Conservation (phyloP, 805 yeast genomes). For the Cyberlindnera xishuangbannaensis region DNA sequence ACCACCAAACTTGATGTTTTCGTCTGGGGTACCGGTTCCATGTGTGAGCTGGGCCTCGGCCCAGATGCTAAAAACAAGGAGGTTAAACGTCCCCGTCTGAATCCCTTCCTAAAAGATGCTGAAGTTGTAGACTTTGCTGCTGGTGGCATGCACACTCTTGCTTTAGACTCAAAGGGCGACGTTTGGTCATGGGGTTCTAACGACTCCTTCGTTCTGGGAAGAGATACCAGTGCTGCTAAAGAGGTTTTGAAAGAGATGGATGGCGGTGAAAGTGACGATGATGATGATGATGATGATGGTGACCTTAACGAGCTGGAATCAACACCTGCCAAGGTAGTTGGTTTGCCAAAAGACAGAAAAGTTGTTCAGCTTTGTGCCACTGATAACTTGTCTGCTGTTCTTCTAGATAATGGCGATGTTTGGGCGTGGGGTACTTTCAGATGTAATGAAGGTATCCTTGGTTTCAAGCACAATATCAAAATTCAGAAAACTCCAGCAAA, state of each 20-base stretch:
- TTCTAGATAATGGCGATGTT: conserved; percentile 77
- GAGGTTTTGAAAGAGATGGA: conserved; percentile 68
- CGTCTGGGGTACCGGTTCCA: conserved; percentile 95
- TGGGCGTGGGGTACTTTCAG: conserved; percentile 98
- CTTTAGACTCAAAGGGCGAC: conserved; percentile 65
- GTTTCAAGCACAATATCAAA: conserved; percentile 61
- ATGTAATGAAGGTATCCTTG: conserved; percentile 86
- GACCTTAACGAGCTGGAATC: conserved; percentile 86
- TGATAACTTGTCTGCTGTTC: conserved; percentile 80
- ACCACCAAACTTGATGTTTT: conserved; percentile 57
- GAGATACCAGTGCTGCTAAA: conserved; percentile 65
- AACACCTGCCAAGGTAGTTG: conserved; percentile 76
- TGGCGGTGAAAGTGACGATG: conserved; percentile 44
- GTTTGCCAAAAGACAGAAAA: conserved; percentile 49
- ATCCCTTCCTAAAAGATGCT: conserved; percentile 65
- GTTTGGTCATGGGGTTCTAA: conserved; percentile 99
- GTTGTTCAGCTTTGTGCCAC: conserved; percentile 86
- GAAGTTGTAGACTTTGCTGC: conserved; percentile 83
- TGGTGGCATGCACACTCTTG: conserved; percentile 95
- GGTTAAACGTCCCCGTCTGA: conserved; percentile 92
- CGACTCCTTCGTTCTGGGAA: conserved; percentile 86
- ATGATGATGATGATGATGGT: conserved; percentile 71
- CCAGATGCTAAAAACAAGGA: conserved; percentile 88
- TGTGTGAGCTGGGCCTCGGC: conserved; percentile 98
- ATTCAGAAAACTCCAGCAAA: conserved; percentile 66